Evolutionary conservation across 1,284 basidiomycete genomes (phyloP).

Genomic region (Irpex rosettiformis): DNA sequence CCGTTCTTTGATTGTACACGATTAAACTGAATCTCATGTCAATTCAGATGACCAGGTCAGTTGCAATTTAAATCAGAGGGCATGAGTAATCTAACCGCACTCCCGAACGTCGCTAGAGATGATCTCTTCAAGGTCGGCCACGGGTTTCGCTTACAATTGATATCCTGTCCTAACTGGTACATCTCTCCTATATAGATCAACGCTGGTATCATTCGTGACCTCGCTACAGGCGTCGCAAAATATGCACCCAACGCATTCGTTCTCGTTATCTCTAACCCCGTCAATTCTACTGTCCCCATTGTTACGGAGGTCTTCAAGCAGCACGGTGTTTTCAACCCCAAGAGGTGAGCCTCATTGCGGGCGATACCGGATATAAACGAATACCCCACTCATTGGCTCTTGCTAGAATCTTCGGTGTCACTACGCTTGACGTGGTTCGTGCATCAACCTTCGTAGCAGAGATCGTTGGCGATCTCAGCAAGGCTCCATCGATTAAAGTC

Average conservation of each 20-base stretch:
- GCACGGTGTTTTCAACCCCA: constrained; percentile 87
- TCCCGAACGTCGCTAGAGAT: constrained; percentile 54
- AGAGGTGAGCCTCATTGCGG: constrained; percentile 51
- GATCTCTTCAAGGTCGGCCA: constrained; percentile 84
- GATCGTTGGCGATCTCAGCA: constrained; percentile 58
- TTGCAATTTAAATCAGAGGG: not conserved
- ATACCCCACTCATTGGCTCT: not conserved
- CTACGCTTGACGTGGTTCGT: constrained; percentile 97
- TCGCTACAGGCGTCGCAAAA: constrained; percentile 87
- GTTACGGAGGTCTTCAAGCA: constrained; percentile 95
- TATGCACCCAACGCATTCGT: constrained; percentile 89
- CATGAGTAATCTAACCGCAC: not conserved
- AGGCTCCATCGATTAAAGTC: constrained; percentile 72
- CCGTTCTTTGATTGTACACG: not conserved
- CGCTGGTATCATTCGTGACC: constrained; percentile 92
- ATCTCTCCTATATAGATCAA: constrained; percentile 69
- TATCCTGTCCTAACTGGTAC: not conserved
- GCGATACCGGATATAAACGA: constrained; percentile 7
- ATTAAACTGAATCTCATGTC: constrained; percentile 10
- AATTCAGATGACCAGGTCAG: constrained; percentile 72
- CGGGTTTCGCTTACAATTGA: not conserved
- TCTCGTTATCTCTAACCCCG: constrained; percentile 94
- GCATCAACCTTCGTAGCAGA: constrained; percentile 94
- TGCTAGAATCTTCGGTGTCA: constrained; percentile 92
- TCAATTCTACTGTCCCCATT: constrained; percentile 98